Evolutionary conservation across 2,329 filamentous ascomycete genomes (phyloP).

Genomic region (Pezicula radicicola): DNA sequence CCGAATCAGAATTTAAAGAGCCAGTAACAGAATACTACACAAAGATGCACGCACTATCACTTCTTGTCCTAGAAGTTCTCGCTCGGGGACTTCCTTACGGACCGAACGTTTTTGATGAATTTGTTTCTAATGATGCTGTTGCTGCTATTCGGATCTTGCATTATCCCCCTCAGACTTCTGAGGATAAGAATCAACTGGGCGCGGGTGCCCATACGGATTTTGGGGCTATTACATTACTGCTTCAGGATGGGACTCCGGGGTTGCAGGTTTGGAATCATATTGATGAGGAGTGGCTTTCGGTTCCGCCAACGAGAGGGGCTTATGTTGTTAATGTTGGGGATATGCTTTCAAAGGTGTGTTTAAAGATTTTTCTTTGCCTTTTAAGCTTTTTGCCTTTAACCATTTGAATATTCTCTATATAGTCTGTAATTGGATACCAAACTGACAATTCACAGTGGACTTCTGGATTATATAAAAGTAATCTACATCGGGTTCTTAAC

Average conservation of each 20-base stretch:
- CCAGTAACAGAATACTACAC: slow-evolving; percentile 37
- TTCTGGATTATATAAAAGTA: slow-evolving; percentile 44
- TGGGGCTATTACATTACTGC: slow-evolving; percentile 46
- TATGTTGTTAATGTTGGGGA: slow-evolving; percentile 47
- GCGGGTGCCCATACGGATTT: slow-evolving; percentile 49
- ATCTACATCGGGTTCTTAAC: slow-evolving; percentile 50
- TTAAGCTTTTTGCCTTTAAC: not conserved
- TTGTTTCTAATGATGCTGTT: slow-evolving; percentile 34
- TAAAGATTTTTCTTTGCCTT: not conserved
- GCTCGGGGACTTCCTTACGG: slow-evolving; percentile 38
- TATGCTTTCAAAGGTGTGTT: slow-evolving; percentile 29
- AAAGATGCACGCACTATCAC: slow-evolving; percentile 30
- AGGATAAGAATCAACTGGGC: not conserved
- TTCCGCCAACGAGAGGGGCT: slow-evolving; percentile 36
- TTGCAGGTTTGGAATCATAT: slow-evolving; percentile 44
- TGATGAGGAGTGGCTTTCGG: slow-evolving; percentile 36
- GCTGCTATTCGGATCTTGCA: slow-evolving; percentile 41
- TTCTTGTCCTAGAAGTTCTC: slow-evolving; percentile 34
- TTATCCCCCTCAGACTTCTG: slow-evolving; percentile 38
- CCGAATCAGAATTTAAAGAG: slow-evolving; percentile 31
- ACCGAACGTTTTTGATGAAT: slow-evolving; percentile 36
- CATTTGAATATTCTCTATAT: too few relatives aligned
- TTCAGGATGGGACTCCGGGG: slow-evolving; percentile 42
- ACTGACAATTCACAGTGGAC: slow-evolving; percentile 33
- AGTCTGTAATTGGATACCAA: not conserved